Base-by-base conservation (phyloP, 192 early-diverging fungal genomes). In the Coemansia sp. region DNA sequence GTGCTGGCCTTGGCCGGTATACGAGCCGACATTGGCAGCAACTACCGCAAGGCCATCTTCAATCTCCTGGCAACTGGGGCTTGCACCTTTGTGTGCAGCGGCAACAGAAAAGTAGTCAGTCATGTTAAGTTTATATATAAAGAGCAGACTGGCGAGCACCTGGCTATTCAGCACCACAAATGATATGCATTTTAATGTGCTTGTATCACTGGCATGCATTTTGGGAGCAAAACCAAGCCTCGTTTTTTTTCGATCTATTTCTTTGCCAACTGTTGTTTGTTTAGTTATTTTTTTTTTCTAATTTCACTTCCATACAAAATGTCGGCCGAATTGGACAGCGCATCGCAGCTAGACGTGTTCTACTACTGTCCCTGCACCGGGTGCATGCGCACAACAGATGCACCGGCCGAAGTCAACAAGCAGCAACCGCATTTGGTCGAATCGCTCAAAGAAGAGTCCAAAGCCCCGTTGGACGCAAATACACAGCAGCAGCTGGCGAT, bases 291-390 rank as follows among this genome's bases (percentile, higher is more conserved):
- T 53, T 21, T 32, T 31, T 24, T 10, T 30, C 29, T 28, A 30
- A 53, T 8, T 30, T 32, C 5, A 38, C 11, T 38, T 38, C 35
- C 35, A 38, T 16, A 38, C n/a, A 38, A 38, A 47, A 23, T 47
- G 10, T 49, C 6, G 31, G 16, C 14, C 14, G 32, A 33, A 62
- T 32, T 48, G 54, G 28, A 52, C 14, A 44, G 30, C 53, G 18
- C 32, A 22, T 18, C 56, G 19, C 43, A 7, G 43, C 45, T 47
- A 24, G 25, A 48, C 5, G 75, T 77, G 27, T 27, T 67, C 27
- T 77, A 77, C 62, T 63, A 71, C 58, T 77, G 75, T 54, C 53
- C 75, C 7, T 77, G 75, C 52, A 53, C 21, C 42, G 60, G 33
- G 22, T 43, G 53, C 12, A 62, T 54, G 53, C 52, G 57, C 14